A percentile compares a stretch with the other conserved stretches of the same genome.
These are phyloP conservation scores for Ruellia speciosa DNA, from an alignment of 305 asterid species.

Conservation along the genomic window DNA sequence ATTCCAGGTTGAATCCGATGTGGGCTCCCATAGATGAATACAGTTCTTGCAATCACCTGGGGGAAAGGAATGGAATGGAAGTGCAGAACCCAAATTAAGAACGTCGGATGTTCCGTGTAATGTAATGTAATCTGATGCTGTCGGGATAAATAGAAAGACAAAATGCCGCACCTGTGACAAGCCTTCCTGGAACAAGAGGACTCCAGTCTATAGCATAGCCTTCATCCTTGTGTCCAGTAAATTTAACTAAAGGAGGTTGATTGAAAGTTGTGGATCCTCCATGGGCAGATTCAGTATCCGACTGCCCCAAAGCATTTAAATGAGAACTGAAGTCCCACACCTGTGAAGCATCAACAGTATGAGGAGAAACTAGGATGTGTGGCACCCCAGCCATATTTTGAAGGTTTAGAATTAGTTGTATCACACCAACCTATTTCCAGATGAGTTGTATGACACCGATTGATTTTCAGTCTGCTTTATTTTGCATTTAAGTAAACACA, in stretches of 20 bases:
- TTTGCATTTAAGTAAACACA: background rate
- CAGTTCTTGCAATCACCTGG: slow-evolving; percentile 77
- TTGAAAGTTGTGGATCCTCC: slow-evolving; percentile 41
- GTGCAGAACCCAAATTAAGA: slow-evolving; percentile 2
- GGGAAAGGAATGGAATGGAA: slow-evolving; percentile 7
- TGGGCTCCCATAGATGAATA: slow-evolving; percentile 89
- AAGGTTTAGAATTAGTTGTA: background rate
- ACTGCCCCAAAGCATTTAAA: slow-evolving; percentile 54
- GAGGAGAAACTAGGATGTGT: slow-evolving; percentile 9
- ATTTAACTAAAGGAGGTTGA: slow-evolving; percentile 66
- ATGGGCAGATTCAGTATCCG: slow-evolving; percentile 32
- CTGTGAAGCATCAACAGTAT: slow-evolving; percentile 31
- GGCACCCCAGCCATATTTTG: slow-evolving; percentile 6
- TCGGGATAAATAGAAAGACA: slow-evolving; percentile 2
- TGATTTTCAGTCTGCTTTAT: background rate
- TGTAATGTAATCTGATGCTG: background rate
- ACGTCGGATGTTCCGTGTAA: background rate
- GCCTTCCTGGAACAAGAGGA: slow-evolving; percentile 85
- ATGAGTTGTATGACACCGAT: too few relatives aligned
- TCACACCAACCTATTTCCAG: too few relatives aligned
- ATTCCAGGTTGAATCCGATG: slow-evolving; percentile 71
- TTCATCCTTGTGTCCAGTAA: slow-evolving; percentile 84
- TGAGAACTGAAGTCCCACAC: slow-evolving; percentile 88
- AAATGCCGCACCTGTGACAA: slow-evolving; percentile 50
- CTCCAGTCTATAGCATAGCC: slow-evolving; percentile 95